These are phyloP conservation scores for Arachnomyces sp. DNA, from an alignment of 2,329 filamentous ascomycete genomes.

Conservation along the genomic window DNA sequence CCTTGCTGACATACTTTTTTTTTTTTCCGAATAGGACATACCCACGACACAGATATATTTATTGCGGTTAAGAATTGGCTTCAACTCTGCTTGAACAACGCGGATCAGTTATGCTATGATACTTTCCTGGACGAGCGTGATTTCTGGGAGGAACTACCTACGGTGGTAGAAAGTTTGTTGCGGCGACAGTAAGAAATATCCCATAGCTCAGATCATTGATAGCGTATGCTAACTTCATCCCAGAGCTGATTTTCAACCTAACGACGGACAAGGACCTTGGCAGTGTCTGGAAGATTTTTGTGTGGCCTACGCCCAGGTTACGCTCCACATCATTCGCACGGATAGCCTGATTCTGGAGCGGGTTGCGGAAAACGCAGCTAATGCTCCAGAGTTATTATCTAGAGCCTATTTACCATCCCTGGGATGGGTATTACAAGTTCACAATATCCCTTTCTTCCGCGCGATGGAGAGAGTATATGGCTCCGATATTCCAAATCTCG, in stretches of 20 bases:
- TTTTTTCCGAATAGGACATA: constrained; percentile 17
- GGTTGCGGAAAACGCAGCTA: constrained; percentile 21
- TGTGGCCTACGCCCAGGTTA: constrained; percentile 31
- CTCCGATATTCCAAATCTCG: constrained; percentile 20
- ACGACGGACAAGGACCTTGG: constrained; percentile 23
- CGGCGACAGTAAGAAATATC: constrained; percentile 28
- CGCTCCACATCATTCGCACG: constrained; percentile 34
- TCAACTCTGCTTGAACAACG: constrained; percentile 25
- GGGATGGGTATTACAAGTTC: constrained; percentile 27
- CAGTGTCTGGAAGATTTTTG: constrained; percentile 35
- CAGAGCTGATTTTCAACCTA: constrained; percentile 26
- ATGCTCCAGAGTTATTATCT: constrained; percentile 23
- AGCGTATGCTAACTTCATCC: constrained; percentile 7
- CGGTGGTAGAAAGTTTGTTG: constrained; percentile 32
- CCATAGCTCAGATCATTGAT: background rate
- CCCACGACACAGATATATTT: constrained; percentile 25
- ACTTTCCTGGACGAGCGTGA: constrained; percentile 32
- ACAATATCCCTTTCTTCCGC: constrained; percentile 31
- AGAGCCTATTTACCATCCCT: constrained; percentile 28
- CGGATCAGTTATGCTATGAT: constrained; percentile 28
- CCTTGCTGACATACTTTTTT: constrained; percentile 1
- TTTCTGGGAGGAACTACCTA: constrained; percentile 40
- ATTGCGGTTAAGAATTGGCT: constrained; percentile 37
- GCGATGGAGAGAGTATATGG: constrained; percentile 24
- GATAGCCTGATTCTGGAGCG: constrained; percentile 29